Evolutionary conservation across 2,329 filamentous ascomycete genomes (phyloP).

Genomic region (Seiridium cupressi): DNA sequence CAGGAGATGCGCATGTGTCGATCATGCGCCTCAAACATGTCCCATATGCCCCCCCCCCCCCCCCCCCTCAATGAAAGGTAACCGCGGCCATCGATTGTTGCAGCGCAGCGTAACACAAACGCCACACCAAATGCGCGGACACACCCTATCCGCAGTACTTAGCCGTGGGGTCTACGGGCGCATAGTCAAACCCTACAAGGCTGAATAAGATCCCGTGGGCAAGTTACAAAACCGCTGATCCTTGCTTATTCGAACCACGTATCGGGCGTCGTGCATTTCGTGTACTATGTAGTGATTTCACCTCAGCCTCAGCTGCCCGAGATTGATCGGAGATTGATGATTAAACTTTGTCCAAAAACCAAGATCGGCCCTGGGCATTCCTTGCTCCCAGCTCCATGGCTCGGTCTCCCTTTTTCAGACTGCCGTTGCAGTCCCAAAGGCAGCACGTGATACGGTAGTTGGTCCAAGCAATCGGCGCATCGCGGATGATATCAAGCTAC

Average conservation of each 20-base stretch:
- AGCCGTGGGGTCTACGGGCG: not conserved
- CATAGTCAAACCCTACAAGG: constrained; percentile 1
- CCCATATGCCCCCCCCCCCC: not conserved
- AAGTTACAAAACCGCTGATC: not conserved
- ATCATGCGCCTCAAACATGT: not conserved
- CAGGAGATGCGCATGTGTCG: not conserved
- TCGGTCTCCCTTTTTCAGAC: not conserved
- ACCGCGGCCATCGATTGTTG: not conserved
- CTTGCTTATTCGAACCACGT: not conserved
- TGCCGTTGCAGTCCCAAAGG: not conserved
- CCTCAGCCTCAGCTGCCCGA: too few relatives aligned
- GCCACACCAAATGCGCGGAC: not conserved
- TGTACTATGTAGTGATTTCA: not conserved
- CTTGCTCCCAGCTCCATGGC: not conserved
- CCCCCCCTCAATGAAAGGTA: not conserved
- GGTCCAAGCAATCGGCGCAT: too few relatives aligned
- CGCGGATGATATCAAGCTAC: too few relatives aligned
- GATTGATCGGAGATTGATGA: too few relatives aligned
- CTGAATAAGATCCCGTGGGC: not conserved
- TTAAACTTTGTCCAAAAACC: too few relatives aligned
- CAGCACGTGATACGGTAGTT: not conserved
- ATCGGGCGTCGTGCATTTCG: not conserved
- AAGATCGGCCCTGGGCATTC: too few relatives aligned
- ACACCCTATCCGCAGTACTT: not conserved
- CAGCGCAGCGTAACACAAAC: not conserved